Conservation (phyloP, 176 grass and related monocot genomes). For the Bolboschoenus planiculmis region DNA sequence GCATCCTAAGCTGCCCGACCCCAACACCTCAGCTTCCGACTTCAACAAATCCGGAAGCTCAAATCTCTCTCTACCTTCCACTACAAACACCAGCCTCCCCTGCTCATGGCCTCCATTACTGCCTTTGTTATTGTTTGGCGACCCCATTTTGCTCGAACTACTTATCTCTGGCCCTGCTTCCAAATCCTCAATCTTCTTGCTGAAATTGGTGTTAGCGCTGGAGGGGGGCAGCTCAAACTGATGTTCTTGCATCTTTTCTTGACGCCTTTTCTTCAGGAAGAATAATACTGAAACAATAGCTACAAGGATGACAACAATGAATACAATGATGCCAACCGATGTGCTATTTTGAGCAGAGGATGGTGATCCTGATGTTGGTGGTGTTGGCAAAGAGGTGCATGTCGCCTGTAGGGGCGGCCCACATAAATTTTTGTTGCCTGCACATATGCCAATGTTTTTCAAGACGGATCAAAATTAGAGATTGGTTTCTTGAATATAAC, state of each 20-base stretch:
- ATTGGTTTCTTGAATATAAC: neutral
- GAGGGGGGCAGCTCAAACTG: slow-evolving; percentile 2
- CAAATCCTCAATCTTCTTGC: neutral
- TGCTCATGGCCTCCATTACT: slow-evolving; percentile 39
- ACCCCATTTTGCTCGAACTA: neutral
- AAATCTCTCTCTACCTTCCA: slow-evolving; percentile 43
- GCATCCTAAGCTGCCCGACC: slow-evolving; percentile 52
- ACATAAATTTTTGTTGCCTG: slow-evolving; percentile 74
- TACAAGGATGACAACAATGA: slow-evolving; percentile 26
- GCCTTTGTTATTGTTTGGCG: neutral
- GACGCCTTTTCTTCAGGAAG: slow-evolving; percentile 24
- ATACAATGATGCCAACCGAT: slow-evolving; percentile 17
- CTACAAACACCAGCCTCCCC: slow-evolving; percentile 61
- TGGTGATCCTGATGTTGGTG: neutral
- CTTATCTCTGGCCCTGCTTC: neutral
- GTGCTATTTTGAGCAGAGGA: neutral
- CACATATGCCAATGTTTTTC: neutral
- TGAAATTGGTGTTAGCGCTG: slow-evolving; percentile 4
- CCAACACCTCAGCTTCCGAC: slow-evolving; percentile 83
- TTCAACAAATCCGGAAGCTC: slow-evolving; percentile 87
- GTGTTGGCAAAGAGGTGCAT: slow-evolving; percentile 20
- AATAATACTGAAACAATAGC: slow-evolving; percentile 23
- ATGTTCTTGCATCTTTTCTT: slow-evolving; percentile 15
- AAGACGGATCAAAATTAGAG: neutral
- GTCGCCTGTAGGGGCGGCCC: slow-evolving; percentile 36